phyloP scores from a whole-genome alignment of 2,329 filamentous ascomycete genomes.

The Aotearoamyces nothofagi region DNA sequence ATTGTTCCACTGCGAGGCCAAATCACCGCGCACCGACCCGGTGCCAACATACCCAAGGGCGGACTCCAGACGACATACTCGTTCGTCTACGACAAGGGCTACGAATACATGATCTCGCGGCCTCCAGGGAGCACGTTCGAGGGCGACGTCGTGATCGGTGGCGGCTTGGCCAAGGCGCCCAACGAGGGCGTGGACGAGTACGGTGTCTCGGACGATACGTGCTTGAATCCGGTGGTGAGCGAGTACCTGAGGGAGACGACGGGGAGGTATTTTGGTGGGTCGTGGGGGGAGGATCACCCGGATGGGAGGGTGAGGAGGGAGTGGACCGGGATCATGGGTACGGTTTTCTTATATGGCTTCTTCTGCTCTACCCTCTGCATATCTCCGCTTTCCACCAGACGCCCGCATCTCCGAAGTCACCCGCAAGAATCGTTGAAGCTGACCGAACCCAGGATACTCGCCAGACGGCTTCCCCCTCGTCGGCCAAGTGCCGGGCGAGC shows the following conservation, averaged over 20 bases:
- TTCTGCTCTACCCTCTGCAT: too few relatives aligned
- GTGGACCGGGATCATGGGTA: constrained; percentile 40
- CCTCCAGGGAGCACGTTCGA: constrained; percentile 26
- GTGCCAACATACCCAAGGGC: constrained; percentile 11
- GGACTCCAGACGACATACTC: constrained; percentile 21
- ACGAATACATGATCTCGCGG: constrained; percentile 52
- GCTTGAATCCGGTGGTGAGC: constrained; percentile 32
- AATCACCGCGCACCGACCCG: constrained; percentile 26
- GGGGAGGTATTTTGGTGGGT: constrained; percentile 32
- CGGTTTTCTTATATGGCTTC: too few relatives aligned
- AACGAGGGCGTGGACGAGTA: constrained; percentile 30
- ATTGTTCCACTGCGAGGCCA: constrained; percentile 35
- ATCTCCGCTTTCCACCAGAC: too few relatives aligned
- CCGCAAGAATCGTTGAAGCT: too few relatives aligned
- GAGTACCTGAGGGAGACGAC: constrained; percentile 28
- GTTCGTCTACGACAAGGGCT: constrained; percentile 43
- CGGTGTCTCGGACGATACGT: constrained; percentile 40
- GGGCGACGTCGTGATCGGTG: constrained; percentile 43
- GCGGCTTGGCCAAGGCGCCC: constrained; percentile 30
- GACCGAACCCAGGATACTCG: too few relatives aligned
- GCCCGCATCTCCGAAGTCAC: too few relatives aligned
- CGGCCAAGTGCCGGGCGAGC: constrained; percentile 27
- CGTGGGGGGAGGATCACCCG: constrained; percentile 30
- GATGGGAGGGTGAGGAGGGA: constrained; percentile 30
- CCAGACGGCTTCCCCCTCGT: constrained; percentile 37